phyloP scores from a whole-genome alignment of 1,284 basidiomycete genomes.

The Ceratobasidium sp. region DNA sequence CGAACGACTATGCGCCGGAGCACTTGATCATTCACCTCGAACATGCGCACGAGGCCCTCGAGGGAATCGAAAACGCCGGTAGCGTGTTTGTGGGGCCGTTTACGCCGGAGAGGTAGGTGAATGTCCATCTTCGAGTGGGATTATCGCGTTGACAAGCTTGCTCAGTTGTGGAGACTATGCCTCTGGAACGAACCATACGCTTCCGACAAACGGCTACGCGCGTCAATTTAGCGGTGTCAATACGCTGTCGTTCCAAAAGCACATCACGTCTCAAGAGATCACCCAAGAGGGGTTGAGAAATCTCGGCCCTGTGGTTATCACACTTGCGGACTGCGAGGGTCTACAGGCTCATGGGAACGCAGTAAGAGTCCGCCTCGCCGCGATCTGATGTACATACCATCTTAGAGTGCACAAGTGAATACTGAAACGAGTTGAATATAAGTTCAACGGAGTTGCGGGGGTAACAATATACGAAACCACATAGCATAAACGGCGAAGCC shows the following conservation, averaged over 20 bases:
- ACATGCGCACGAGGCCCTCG: conserved; percentile 73
- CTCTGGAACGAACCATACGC: conserved; percentile 97
- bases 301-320: conserved; percentile 90
- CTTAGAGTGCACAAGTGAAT: conserved; percentile 19
- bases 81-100: conserved; percentile 96
- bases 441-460: background rate
- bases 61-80: conserved; percentile 87
- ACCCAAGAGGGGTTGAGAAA: conserved; percentile 79
- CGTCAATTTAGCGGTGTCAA: conserved; percentile 99
- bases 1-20: conserved; percentile 98
- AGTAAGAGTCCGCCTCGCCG: conserved; percentile 72
- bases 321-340: conserved; percentile 94
- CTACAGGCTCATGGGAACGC: conserved; percentile 94
- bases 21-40: conserved; percentile 92
- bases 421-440: conserved; percentile 29
- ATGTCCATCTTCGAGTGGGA: conserved; percentile 9
- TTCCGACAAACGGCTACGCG: conserved; percentile 95
- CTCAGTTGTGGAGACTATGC: conserved; percentile 96
- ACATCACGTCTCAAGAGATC: conserved; percentile 96
- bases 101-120: conserved; percentile 87
- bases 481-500: conserved; percentile 36
- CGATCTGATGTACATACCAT: conserved; percentile 34
- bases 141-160: background rate
- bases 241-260: conserved; percentile 97
- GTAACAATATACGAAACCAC: conserved; percentile 21